Conservation (phyloP, 495 filamentous ascomycete species). For the Daldinia bambusicola region DNA sequence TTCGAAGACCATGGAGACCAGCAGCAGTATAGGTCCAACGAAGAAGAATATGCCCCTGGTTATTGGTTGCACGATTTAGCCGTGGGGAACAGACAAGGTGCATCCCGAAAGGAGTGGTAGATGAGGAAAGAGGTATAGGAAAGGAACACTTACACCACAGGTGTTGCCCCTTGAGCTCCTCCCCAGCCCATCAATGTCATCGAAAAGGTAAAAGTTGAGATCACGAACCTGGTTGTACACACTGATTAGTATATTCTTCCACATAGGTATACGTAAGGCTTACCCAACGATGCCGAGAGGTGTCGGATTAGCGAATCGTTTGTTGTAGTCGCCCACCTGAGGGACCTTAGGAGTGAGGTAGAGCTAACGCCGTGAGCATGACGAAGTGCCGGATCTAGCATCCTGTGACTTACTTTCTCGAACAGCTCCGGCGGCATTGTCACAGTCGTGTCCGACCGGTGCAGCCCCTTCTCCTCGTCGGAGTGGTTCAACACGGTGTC, state of each 20-base stretch:
- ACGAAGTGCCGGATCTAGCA: background rate
- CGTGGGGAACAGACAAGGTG: background rate
- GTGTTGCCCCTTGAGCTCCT: constrained; percentile 57
- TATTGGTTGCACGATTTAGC: constrained; percentile 20
- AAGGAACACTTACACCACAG: constrained; percentile 56
- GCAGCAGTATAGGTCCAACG: constrained; percentile 60
- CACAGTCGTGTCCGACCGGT: constrained; percentile 52
- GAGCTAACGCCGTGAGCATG: constrained; percentile 45
- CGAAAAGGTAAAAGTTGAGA: constrained; percentile 57
- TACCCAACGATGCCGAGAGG: constrained; percentile 64
- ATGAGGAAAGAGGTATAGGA: background rate
- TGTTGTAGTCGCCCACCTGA: constrained; percentile 58
- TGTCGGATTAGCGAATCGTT: constrained; percentile 64
- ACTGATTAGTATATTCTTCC: background rate
- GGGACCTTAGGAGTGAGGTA: constrained; percentile 66
- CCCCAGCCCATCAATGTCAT: constrained; percentile 67
- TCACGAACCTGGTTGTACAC: constrained; percentile 58
- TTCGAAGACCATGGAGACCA: constrained; percentile 61
- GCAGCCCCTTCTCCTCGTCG: constrained; percentile 55
- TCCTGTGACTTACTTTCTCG: constrained; percentile 55
- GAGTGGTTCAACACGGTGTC: constrained; percentile 17
- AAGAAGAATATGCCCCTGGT: constrained; percentile 66
- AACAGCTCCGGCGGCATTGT: constrained; percentile 66
- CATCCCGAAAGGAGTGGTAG: background rate
- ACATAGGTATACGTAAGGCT: background rate